phyloP scores from a whole-genome alignment of 2,329 filamentous ascomycete genomes.

The Emericellopsis cladophorae region DNA sequence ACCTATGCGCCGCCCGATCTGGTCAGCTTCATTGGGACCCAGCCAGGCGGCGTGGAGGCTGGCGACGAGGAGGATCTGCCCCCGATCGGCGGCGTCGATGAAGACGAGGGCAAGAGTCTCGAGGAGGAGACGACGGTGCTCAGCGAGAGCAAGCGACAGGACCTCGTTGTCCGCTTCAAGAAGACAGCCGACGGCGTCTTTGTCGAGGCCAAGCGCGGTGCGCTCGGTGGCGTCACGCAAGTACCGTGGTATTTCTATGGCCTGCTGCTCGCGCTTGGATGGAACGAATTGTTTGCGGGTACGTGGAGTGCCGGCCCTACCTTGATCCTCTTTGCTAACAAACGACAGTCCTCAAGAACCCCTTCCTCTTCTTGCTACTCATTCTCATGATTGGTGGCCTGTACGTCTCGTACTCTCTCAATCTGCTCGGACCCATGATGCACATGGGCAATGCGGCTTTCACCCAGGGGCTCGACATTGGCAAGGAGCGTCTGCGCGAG shows the following conservation, averaged over 20 bases:
- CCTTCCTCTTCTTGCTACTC: constrained; percentile 81
- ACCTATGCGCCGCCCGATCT: constrained; percentile 73
- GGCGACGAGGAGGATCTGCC: constrained; percentile 83
- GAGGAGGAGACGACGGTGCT: constrained; percentile 97
- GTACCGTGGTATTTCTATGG: constrained; percentile 93
- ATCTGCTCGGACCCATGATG: constrained; percentile 89
- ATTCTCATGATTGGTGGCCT: constrained; percentile 63
- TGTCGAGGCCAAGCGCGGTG: constrained; percentile 92
- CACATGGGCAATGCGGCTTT: constrained; percentile 89
- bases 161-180: constrained; percentile 90
- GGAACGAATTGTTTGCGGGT: constrained; percentile 97
- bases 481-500: constrained; percentile 80
- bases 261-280: constrained; percentile 79
- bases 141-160: constrained; percentile 77
- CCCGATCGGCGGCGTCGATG: constrained; percentile 87
- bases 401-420: constrained; percentile 86
- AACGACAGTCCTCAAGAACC: constrained; percentile 72
- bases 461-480: constrained; percentile 76
- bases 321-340: constrained; percentile 1
- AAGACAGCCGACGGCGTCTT: constrained; percentile 97
- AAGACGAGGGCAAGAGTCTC: constrained; percentile 85
- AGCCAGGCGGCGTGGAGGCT: constrained; percentile 59
- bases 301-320: constrained; percentile 21
- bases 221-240: constrained; percentile 88
- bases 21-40: constrained; percentile 67